Evolutionary conservation across 176 grass and related monocot species (phyloP).

Genomic region (Aegilops longissima): DNA sequence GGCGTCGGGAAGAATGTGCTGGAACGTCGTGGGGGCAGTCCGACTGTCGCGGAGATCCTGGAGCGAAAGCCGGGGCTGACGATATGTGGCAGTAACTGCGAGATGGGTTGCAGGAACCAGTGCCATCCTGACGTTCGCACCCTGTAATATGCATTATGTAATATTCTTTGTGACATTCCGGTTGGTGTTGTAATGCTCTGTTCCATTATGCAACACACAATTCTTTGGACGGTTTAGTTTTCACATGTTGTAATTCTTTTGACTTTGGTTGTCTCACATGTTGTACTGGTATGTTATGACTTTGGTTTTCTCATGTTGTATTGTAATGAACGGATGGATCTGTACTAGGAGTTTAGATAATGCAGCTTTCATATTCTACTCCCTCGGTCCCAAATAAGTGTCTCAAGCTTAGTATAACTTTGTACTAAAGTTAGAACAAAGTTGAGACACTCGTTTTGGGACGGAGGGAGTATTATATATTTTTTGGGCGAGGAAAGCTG

Average conservation of each 20-base stretch:
- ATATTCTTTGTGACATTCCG: neutral
- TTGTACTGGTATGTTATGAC: neutral
- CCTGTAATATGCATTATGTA: neutral
- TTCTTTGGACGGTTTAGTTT: neutral
- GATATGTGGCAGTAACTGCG: constrained; percentile 67
- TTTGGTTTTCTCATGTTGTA: neutral
- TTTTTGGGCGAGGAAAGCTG: too few species aligned
- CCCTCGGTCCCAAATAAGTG: too few species aligned
- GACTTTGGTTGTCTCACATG: neutral
- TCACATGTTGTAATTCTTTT: neutral
- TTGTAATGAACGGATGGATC: neutral
- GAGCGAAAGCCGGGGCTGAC: constrained; percentile 58
- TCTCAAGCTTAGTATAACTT: too few species aligned
- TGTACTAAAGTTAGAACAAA: too few species aligned
- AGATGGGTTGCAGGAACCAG: constrained; percentile 81
- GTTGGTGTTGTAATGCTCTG: constrained; percentile 16
- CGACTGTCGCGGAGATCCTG: constrained; percentile 45
- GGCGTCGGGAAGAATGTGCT: constrained; percentile 76
- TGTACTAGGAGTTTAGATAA: neutral
- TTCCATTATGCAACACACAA: neutral
- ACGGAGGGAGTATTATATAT: too few species aligned
- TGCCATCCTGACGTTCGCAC: constrained; percentile 53
- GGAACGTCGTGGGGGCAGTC: constrained; percentile 42
- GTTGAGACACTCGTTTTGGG: too few species aligned
- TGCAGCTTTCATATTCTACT: too few species aligned